Conservation (phyloP, 2,329 filamentous ascomycete genomes). For the Bipolaris oryzae region DNA sequence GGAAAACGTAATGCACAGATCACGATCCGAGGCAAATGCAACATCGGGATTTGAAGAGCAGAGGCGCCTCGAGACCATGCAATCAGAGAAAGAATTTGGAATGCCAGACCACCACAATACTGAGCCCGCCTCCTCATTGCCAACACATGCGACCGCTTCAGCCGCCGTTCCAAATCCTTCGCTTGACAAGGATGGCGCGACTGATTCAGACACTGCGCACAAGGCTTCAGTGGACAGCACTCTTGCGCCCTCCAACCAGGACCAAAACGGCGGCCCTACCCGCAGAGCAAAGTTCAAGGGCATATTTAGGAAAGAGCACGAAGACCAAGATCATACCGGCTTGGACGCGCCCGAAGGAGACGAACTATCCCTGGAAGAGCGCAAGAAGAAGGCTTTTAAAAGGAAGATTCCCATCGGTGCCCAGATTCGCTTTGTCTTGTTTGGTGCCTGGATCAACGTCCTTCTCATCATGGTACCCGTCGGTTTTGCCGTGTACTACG, state of each 20-base stretch:
- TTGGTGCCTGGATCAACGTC: conserved; percentile 87
- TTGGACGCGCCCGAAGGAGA: conserved; percentile 29
- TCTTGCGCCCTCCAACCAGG: conserved; percentile 18
- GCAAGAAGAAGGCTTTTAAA: conserved; percentile 39
- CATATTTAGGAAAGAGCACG: conserved; percentile 36
- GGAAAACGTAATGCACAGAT: conserved; percentile 35
- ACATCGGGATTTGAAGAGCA: conserved; percentile 34
- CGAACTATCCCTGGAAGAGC: conserved; percentile 38
- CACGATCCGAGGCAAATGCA: conserved; percentile 32
- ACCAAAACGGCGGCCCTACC: conserved; percentile 21
- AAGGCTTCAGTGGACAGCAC: conserved; percentile 35
- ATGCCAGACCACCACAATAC: conserved; percentile 38
- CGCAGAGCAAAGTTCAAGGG: conserved; percentile 42
- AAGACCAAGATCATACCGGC: conserved; percentile 24
- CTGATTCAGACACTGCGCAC: conserved; percentile 18
- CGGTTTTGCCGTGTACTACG: conserved; percentile 74
- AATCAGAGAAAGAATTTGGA: conserved; percentile 39
- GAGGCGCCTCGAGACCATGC: conserved; percentile 28
- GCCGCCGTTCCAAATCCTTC: conserved; percentile 15
- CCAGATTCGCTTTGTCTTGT: conserved; percentile 74
- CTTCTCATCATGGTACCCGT: conserved; percentile 78
- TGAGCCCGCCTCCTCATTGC: conserved; percentile 31
- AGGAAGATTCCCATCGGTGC: conserved; percentile 44
- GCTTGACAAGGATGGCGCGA: conserved; percentile 13
- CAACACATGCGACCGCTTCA: conserved; percentile 22